Percentiles rank a stretch among this genome's conserved stretches.
Conservation (phyloP, 495 filamentous ascomycete genomes). For the Elaphomyces granulatus region DNA sequence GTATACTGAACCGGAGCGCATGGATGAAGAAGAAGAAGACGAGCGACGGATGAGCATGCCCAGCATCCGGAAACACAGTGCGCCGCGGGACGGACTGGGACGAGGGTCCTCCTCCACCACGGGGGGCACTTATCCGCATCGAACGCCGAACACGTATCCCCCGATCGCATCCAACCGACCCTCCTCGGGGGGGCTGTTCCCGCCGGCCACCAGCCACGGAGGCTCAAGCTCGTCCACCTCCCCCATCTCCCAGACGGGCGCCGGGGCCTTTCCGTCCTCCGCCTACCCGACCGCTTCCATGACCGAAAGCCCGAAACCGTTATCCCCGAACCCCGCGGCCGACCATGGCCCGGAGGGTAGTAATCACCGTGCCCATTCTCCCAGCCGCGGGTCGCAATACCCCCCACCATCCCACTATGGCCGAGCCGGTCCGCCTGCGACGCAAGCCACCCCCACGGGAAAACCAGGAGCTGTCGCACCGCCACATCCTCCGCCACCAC, state of each 20-base stretch:
- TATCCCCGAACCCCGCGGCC: conserved; percentile 59
- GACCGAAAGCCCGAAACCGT: conserved; percentile 75
- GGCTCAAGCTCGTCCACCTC: conserved; percentile 38
- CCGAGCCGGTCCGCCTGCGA: conserved; percentile 24
- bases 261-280: conserved; percentile 33
- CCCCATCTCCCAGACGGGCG: conserved; percentile 36
- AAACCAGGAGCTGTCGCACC: background rate
- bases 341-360: conserved; percentile 36
- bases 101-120: too few relatives aligned
- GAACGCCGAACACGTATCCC: conserved; percentile 64
- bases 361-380: conserved; percentile 48
- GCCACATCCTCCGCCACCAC: background rate
- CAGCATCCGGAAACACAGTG: conserved; percentile 57
- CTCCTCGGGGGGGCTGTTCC: conserved; percentile 41
- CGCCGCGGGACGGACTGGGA: conserved; percentile 20
- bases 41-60: conserved; percentile 47
- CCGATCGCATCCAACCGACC: conserved; percentile 41
- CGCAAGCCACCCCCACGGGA: conserved; percentile 13
- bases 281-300: conserved; percentile 51
- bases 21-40: conserved; percentile 51
- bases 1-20: conserved; percentile 44
- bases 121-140: conserved; percentile 40
- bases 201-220: conserved; percentile 36
- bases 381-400: conserved; percentile 51
- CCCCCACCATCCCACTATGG: conserved; percentile 54